Conservation (phyloP, 75 land plant species). For the Selaginella moellendorffii region DNA sequence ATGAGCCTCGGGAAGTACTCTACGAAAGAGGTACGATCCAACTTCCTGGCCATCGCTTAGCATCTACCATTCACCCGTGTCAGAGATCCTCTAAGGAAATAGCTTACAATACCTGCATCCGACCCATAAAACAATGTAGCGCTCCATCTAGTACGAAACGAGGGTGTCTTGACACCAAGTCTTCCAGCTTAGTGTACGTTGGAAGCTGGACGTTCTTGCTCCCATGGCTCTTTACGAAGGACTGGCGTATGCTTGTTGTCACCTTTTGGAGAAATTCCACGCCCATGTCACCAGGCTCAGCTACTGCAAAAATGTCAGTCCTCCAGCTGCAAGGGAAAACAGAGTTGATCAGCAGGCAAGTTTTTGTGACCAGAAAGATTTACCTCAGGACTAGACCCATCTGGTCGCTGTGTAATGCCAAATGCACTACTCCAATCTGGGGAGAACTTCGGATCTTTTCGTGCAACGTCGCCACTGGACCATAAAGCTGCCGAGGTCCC, state of each 20-base stretch:
- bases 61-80: conserved; percentile 52
- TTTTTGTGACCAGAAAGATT: not conserved
- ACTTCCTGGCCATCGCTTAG: conserved; percentile 94
- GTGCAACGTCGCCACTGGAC: conserved; percentile 46
- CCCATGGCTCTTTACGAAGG: conserved; percentile 11
- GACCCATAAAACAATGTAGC: conserved; percentile 83
- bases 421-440: conserved; percentile 84
- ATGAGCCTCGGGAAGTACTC: conserved; percentile 74
- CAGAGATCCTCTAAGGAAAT: too few species aligned
- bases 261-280: conserved; percentile 70
- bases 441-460: conserved; percentile 75
- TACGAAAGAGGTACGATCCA: conserved; percentile 86
- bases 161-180: conserved; percentile 51
- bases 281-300: conserved; percentile 95
- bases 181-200: conserved; percentile 41
- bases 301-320: conserved; percentile 94
- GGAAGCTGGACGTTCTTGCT: conserved; percentile 33
- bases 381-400: conserved; percentile 73
- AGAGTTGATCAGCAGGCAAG: not conserved
- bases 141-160: conserved; percentile 62
- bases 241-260: conserved; percentile 35
- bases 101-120: conserved; percentile 56
- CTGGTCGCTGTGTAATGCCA: conserved; percentile 81
- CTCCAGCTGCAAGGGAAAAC: conserved; percentile 55
- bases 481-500: conserved; percentile 52